Evolutionary conservation across 495 filamentous ascomycete species (phyloP), one percentile per base, ranked within the genome.

Genomic region (Hypoxylon subgilvum): DNA sequence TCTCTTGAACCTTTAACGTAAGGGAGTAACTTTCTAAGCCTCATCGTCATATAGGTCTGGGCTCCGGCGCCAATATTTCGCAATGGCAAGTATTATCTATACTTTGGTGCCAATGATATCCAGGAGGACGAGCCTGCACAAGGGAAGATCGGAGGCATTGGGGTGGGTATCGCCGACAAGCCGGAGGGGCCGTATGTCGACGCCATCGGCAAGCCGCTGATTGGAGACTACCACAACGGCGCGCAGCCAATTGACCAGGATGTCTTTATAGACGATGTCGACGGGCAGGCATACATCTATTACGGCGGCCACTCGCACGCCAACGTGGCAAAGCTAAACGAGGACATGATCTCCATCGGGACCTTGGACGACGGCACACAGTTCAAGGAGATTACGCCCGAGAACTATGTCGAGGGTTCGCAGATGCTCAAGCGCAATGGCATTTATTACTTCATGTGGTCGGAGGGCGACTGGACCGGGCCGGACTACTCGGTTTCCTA

Each of bases 171-270:
- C 0, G 60, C 74, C 1, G 57, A 72, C n/a, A 63, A 43, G 2
- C 79, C 79, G 1, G 71, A 73, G 22, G 79, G 79, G 0, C 79
- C 79, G 0, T 82, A 82, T 35, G 48, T 44, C 14, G 73, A 80
- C 3, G 63, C 78, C 48, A 70, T 80, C 14, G 75, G 74, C 7
- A 66, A 65, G 53, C 75, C 77, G 12, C 46, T 78, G 5, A 73
- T 79, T n/a, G 49, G 69, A 9, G 49, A 63, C 1, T 74, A 62
- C 13, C 70, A 79, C 16, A 49, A 63, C 22, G 76, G 72, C 1
- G 74, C 71, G 13, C 78, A 77, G 41, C 78, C 77, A 16, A 80
- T 81, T 13, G 79, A 82, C 31, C 77, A 79, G 13, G 77, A 77
- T 8, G 70, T 71, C 0, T 82, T 82, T 60, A 73, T 80, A 1